A percentile compares a stretch with the other conserved stretches of the same genome.
phyloP scores from a whole-genome alignment of 768 basidiomycete species.

The Boletus patriciae region DNA sequence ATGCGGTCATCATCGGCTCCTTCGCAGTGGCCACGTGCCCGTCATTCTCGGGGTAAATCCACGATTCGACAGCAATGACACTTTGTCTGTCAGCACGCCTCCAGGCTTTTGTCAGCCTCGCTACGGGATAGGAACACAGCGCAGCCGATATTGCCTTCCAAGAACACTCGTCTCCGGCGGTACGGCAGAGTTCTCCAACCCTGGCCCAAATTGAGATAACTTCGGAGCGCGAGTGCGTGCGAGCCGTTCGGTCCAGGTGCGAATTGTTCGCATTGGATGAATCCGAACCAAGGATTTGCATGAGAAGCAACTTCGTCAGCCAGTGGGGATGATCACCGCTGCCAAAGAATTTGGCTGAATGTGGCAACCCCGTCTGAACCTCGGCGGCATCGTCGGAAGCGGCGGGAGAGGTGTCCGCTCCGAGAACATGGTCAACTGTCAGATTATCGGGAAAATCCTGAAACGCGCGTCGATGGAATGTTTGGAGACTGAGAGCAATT shows the following conservation, averaged over 20 bases:
- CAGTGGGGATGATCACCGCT: conserved; percentile 74
- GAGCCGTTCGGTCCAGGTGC: conserved; percentile 43
- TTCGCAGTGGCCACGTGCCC: conserved; percentile 28
- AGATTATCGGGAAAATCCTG: conserved; percentile 54
- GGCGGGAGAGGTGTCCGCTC: conserved; percentile 23
- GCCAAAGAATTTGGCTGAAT: conserved; percentile 53
- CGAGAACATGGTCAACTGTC: conserved; percentile 46
- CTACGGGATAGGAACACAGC: conserved; percentile 70
- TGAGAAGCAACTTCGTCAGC: conserved; percentile 70
- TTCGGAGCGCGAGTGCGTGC: conserved; percentile 70
- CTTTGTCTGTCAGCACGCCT: conserved; percentile 65
- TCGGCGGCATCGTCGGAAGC: conserved; percentile 7
- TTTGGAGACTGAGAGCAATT: conserved; percentile 60
- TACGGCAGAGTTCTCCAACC: conserved; percentile 70
- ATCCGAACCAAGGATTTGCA: conserved; percentile 69
- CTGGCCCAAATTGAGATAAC: conserved; percentile 71
- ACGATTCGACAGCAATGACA: conserved; percentile 59
- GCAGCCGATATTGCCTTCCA: conserved; percentile 75
- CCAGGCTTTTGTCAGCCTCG: conserved; percentile 79
- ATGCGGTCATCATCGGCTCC: conserved; percentile 57
- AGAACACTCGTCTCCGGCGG: conserved; percentile 74
- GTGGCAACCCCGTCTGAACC: conserved; percentile 6
- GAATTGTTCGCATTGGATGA: conserved; percentile 36
- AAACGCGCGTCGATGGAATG: conserved; percentile 57
- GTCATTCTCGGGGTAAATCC: conserved; percentile 53